Base-by-base conservation (phyloP, 371 early-diverging fungal species). In the Entomophthora muscae region DNA sequence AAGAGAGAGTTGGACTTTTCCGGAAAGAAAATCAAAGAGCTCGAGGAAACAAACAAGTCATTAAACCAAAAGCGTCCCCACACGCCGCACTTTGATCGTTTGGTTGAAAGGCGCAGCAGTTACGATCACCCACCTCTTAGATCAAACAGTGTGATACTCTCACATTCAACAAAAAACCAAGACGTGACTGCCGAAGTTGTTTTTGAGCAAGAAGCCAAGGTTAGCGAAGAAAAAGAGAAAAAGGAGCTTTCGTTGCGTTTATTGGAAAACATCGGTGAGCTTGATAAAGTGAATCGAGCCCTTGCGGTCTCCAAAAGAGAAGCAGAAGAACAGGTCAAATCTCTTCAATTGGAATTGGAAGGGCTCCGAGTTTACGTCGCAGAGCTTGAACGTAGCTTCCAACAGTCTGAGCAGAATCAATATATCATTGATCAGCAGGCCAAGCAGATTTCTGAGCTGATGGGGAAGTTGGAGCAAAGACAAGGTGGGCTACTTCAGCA, bases 371-470 rank as follows among this genome's bases (percentile, higher is more conserved):
- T 31, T 21, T 30, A 61, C 26, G 61, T 30, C 17, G 61, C 61
- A 21, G 61, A 42, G 32, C 17, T 61, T 12, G 33, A 61, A 33
- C 12, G 42, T 2, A 61, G 22, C n/a, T n/a, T 61, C 7, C 23
- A 61, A 10, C 21, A 28, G 7, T 22, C 61, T 5, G 61, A 61
- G 23, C 22, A 31, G 33, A 31, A 61, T 30, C 31, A 22, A n/a
- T n/a, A 23, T 26, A 61, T 61, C 27, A 61, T 61, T 30, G 61
- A 61, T 17, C 31, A 61, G 17, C 61, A 61, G 27, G 32, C 61
- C 13, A 23, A 61, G 52, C 23, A 61, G 61, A 61, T 61, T 13
- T 31, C 61, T 22, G 61, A 61, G 22, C 42, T 61, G 10, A 61
- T n/a, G 28, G 61, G 33, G 13, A 30, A 42, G 10, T 42, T 61